A percentile compares a stretch with the other conserved stretches of the same genome.
phyloP scores from a whole-genome alignment of 1,139 yeast species.

The Sugiyamaella grinbergsii region DNA sequence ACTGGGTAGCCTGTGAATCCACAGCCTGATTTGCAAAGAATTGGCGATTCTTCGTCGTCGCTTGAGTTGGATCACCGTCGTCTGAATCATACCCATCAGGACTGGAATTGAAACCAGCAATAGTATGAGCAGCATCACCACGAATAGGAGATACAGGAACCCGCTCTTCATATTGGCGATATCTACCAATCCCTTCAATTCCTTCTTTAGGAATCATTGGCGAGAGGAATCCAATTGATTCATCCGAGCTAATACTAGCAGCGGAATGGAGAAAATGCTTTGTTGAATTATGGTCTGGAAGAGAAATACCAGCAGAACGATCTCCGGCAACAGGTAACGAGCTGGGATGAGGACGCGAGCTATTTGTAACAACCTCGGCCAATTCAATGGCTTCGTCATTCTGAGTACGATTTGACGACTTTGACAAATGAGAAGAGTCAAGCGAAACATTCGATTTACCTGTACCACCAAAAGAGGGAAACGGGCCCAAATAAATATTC shows the following conservation, averaged over 20 bases:
- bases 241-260: slow-evolving; percentile 7
- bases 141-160: slow-evolving; percentile 16
- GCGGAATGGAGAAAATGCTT: neutral
- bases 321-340: neutral
- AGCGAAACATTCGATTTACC: neutral
- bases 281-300: neutral
- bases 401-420: slow-evolving; percentile 3
- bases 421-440: neutral
- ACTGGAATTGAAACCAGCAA: slow-evolving; percentile 12
- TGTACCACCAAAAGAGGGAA: slow-evolving; percentile 15
- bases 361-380: too few relatives aligned
- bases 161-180: slow-evolving; percentile 13
- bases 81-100: slow-evolving; percentile 11
- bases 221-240: slow-evolving; percentile 7
- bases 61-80: neutral
- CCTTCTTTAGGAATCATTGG: slow-evolving; percentile 10
- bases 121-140: slow-evolving; percentile 15
- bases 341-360: neutral
- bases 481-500: slow-evolving; percentile 11
- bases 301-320: neutral
- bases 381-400: neutral
- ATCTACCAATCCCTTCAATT: slow-evolving; percentile 11
- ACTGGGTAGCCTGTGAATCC: slow-evolving; percentile 19
- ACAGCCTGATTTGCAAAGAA: neutral
- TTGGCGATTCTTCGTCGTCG: too few relatives aligned